Conservation (phyloP, 2,329 filamentous ascomycete genomes). For the Nemania sp. region DNA sequence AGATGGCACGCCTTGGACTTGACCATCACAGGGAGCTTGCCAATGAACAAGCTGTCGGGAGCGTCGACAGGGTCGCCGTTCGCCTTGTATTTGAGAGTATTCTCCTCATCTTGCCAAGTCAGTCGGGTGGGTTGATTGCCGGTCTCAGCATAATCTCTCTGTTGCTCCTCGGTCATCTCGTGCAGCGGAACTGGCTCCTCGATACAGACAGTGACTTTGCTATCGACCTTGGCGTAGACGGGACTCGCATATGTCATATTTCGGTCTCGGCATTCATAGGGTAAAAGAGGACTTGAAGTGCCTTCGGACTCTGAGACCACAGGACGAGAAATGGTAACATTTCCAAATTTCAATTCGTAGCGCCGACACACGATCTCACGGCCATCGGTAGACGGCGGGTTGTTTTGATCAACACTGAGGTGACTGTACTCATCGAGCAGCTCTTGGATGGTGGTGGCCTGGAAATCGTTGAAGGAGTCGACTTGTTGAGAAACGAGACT, state of each 20-base stretch:
- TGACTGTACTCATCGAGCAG: conserved; percentile 90
- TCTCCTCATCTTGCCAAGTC: conserved; percentile 64
- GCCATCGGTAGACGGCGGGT: conserved; percentile 71
- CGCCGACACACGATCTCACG: conserved; percentile 83
- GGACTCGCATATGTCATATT: conserved; percentile 95
- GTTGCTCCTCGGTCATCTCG: conserved; percentile 69
- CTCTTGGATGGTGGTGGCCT: conserved; percentile 89
- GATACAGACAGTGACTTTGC: conserved; percentile 80
- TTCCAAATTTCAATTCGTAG: conserved; percentile 94
- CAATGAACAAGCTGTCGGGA: conserved; percentile 82
- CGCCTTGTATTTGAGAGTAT: conserved; percentile 55
- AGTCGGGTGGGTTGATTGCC: conserved; percentile 61
- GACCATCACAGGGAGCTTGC: conserved; percentile 96
- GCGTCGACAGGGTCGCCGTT: conserved; percentile 68
- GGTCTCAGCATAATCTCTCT: conserved; percentile 56
- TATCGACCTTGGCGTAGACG: conserved; percentile 85
- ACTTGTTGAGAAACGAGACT: conserved; percentile 96
- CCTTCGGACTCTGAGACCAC: conserved; percentile 94
- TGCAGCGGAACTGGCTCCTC: conserved; percentile 69
- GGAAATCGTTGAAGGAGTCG: conserved; percentile 98
- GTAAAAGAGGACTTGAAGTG: conserved; percentile 79
- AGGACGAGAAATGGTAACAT: conserved; percentile 84
- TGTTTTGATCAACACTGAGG: conserved; percentile 91
- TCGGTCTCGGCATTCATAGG: conserved; percentile 92
- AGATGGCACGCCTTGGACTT: conserved; percentile 95